Conservation (phyloP, 495 filamentous ascomycete species). For the Alectoria sarmentosa region DNA sequence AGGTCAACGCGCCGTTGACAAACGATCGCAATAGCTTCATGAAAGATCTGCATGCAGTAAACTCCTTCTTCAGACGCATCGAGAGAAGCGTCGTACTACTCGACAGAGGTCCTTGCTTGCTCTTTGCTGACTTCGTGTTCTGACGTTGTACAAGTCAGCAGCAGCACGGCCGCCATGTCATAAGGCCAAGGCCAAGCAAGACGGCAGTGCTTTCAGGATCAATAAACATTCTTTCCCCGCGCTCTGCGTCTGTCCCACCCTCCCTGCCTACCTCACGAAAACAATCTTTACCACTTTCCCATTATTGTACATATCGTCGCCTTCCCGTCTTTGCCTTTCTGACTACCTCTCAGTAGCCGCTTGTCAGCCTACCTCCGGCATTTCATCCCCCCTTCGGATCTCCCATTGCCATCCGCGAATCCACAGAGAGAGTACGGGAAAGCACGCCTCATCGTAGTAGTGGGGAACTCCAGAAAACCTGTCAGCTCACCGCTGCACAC, state of each 20-base stretch:
- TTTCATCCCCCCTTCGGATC: conserved; percentile 4
- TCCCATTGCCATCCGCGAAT: neutral
- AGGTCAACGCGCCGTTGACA: conserved; percentile 2
- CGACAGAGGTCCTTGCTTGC: too few species aligned
- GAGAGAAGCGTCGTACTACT: too few species aligned
- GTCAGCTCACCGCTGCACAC: neutral
- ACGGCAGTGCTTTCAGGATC: neutral
- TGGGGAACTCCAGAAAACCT: neutral
- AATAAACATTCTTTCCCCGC: conserved; percentile 8
- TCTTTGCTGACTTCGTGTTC: neutral
- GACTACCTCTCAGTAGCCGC: neutral
- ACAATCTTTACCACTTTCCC: neutral
- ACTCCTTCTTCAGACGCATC: too few species aligned
- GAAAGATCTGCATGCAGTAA: conserved; percentile 2
- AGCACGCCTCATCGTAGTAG: neutral
- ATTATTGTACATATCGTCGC: neutral
- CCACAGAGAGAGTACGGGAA: neutral
- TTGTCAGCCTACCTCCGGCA: conserved; percentile 2
- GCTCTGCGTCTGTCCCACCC: conserved; percentile 1
- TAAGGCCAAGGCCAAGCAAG: neutral
- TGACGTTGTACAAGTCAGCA: neutral
- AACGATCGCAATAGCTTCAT: conserved; percentile 2
- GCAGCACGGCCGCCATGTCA: neutral
- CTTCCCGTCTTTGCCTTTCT: conserved; percentile 2
- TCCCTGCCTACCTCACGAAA: neutral